Conservation (phyloP, 768 basidiomycete genomes). For the Exsudoporus frostii region DNA sequence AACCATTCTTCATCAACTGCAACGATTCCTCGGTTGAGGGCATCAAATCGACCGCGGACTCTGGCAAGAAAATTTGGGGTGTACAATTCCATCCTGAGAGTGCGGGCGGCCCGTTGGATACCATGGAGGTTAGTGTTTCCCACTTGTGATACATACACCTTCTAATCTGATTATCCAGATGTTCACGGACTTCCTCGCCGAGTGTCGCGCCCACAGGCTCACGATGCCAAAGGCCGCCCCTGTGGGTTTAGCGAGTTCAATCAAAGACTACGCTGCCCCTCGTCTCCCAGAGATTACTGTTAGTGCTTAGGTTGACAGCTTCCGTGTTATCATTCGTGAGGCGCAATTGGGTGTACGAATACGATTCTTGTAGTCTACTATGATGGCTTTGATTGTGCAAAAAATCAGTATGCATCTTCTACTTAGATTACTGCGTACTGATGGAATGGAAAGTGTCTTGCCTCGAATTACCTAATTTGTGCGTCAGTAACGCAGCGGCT, state of each 20-base stretch:
- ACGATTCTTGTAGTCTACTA: not conserved
- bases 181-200: constrained; percentile 88
- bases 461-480: constrained; percentile 15
- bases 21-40: constrained; percentile 99
- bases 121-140: constrained; percentile 72
- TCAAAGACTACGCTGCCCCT: constrained; percentile 20
- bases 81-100: constrained; percentile 99
- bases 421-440: no score
- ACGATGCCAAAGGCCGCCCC: constrained; percentile 24
- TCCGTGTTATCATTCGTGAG: not conserved
- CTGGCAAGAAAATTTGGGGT: constrained; percentile 92
- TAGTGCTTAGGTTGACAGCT: constrained; percentile 21
- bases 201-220: constrained; percentile 65
- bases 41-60: constrained; percentile 89
- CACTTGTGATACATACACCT: not conserved
- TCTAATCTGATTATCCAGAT: constrained; percentile 48
- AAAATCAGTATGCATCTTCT: no score
- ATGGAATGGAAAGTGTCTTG: no score
- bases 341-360: constrained; percentile 17
- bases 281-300: constrained; percentile 26
- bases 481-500: not conserved
- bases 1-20: constrained; percentile 99
- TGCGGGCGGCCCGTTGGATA: constrained; percentile 96
- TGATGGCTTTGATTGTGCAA: no score
- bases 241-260: constrained; percentile 7